Percentiles rank a stretch among this genome's conserved stretches.
phyloP scores from a whole-genome alignment of 495 filamentous ascomycete species.

The Penicillium chermesinum region DNA sequence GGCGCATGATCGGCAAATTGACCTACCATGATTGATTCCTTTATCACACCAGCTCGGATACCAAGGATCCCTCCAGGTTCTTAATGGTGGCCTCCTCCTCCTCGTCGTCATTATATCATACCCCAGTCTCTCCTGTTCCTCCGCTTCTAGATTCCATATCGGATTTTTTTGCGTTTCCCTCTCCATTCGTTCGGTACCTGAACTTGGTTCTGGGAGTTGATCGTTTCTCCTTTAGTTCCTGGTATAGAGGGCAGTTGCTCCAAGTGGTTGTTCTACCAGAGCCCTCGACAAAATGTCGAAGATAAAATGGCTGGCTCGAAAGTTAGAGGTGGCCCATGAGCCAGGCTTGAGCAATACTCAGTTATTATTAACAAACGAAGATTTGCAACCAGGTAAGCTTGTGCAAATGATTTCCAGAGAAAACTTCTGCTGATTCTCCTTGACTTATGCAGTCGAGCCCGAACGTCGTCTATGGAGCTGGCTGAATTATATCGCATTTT shows the following conservation, averaged over 20 bases:
- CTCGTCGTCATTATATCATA: constrained; percentile 19
- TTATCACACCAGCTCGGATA: constrained; percentile 11
- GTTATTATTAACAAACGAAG: constrained; percentile 86
- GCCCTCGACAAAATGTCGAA: constrained; percentile 20
- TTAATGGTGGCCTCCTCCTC: constrained; percentile 9
- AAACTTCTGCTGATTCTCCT: background rate
- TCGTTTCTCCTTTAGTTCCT: too few species aligned
- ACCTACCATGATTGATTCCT: constrained; percentile 3
- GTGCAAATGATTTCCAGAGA: constrained; percentile 4
- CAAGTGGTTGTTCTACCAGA: too few species aligned
- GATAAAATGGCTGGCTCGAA: constrained; percentile 36
- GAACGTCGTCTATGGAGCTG: constrained; percentile 80
- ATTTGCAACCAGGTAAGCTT: constrained; percentile 73
- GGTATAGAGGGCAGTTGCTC: too few species aligned
- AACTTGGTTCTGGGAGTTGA: too few species aligned
- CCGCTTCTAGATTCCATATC: background rate
- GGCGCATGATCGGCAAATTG: constrained; percentile 7
- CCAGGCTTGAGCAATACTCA: constrained; percentile 76
- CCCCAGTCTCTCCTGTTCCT: background rate
- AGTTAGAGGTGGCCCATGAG: constrained; percentile 67
- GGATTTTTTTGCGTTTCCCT: background rate
- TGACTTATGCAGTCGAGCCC: constrained; percentile 58
- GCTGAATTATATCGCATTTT: constrained; percentile 87
- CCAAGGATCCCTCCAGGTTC: constrained; percentile 7
- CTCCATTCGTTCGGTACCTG: too few species aligned